Evolutionary conservation across 495 filamentous ascomycete species (phyloP).

Genomic region (Aspergillus egyptiacus): DNA sequence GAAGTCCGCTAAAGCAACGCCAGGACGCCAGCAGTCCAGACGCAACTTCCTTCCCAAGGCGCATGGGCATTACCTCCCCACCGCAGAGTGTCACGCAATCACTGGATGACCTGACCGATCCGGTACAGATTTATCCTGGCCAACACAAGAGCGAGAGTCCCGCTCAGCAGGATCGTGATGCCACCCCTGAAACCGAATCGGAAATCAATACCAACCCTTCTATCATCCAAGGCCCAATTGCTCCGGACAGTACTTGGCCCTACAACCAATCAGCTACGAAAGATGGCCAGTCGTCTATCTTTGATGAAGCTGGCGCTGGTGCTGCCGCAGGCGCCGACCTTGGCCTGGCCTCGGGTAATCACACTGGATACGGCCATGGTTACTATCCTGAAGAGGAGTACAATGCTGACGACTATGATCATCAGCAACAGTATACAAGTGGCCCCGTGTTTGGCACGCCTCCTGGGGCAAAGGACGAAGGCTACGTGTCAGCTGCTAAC

Average conservation of each 20-base stretch:
- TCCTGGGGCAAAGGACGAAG: conserved; percentile 64
- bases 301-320: conserved; percentile 40
- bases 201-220: conserved; percentile 77
- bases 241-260: conserved; percentile 46
- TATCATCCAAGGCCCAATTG: conserved; percentile 61
- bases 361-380: conserved; percentile 29
- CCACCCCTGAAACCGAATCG: conserved; percentile 44
- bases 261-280: conserved; percentile 46
- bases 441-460: conserved; percentile 38
- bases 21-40: conserved; percentile 38
- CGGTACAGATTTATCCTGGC: conserved; percentile 54
- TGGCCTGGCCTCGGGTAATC: conserved; percentile 25
- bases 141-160: conserved; percentile 48
- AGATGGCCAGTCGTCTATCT: conserved; percentile 35
- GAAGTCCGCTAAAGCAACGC: conserved; percentile 43
- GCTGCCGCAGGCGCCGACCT: conserved; percentile 35
- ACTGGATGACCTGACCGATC: conserved; percentile 46
- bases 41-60: conserved; percentile 40
- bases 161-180: conserved; percentile 55
- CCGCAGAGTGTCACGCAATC: conserved; percentile 69
- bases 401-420: conserved; percentile 33
- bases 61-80: conserved; percentile 57
- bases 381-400: conserved; percentile 39
- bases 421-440: conserved; percentile 26
- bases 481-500: conserved; percentile 82